Base-by-base conservation (phyloP, 768 basidiomycete genomes). In the Lentinula sp. region DNA sequence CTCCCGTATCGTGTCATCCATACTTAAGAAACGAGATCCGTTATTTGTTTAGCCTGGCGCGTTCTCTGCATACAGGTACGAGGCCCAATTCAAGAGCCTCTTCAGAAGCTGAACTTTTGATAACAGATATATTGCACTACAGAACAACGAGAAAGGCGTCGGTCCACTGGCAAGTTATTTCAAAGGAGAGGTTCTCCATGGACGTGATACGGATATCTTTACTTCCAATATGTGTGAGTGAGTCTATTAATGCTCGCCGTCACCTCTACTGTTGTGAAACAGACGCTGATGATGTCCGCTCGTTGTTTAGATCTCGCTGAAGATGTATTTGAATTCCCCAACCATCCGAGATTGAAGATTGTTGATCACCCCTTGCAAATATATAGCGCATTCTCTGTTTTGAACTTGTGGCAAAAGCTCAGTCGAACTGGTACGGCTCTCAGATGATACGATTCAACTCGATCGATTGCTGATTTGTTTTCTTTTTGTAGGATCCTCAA, bases 161-260 rank as follows among this genome's bases (percentile, higher is more conserved):
- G 96, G 96, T 0, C 96, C 96, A 5, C 76, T 98, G 4, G 91
- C 93, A 13, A 95, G 95, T 15, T 99, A 99, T 72, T 99, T 99
- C 80, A 91, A 98, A 70, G 97, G 97, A 8, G 97, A 99, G 71
- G 81, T 89, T 20, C 73, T 93, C 28, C 87, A 90, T 65, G 92
- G 91, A 9, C 82, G 85, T 33, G 90, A 92, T 68, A 90, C 92
- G 0, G 93, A 95, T 68, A 93, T 96, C 49, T 95, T 95, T 72
- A 95, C 93, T 4, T 94, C 94, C 7, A 97, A 97, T 68, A 96
- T 96, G 94, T 98, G 90, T 91, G 74, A 57, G 86, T 91, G 74
- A 57, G 86, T 79, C 3, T 32, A 62, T 68, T 59, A 65, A 41
- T 28, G 28, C 28, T 3, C 28, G 4, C 1, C 28, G 28, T 28